phyloP scores from a whole-genome alignment of 2,329 filamentous ascomycete species.

The Fusarium brevicatenulatum region DNA sequence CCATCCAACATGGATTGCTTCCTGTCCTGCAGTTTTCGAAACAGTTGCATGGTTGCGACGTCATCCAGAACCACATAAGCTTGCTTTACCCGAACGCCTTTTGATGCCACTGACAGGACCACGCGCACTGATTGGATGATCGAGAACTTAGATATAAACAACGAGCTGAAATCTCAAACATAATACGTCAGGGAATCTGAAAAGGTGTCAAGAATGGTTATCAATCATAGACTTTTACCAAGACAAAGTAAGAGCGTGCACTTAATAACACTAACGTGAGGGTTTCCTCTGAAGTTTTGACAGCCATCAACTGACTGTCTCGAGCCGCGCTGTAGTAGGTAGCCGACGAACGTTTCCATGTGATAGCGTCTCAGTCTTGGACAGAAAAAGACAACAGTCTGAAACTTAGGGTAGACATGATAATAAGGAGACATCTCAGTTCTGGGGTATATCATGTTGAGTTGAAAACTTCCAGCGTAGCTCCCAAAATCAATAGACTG shows the following conservation, averaged over 20 bases:
- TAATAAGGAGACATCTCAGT: neutral
- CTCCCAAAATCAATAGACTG: neutral
- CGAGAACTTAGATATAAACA: neutral
- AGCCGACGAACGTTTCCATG: slow-evolving; percentile 33
- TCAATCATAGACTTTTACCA: slow-evolving; percentile 8
- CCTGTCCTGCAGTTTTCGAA: slow-evolving; percentile 30
- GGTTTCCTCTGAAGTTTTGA: slow-evolving; percentile 1
- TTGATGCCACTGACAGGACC: slow-evolving; percentile 12
- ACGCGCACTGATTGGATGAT: slow-evolving; percentile 19
- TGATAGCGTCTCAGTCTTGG: slow-evolving; percentile 10
- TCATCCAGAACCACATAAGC: slow-evolving; percentile 38
- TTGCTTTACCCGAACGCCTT: slow-evolving; percentile 36
- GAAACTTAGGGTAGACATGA: slow-evolving; percentile 3
- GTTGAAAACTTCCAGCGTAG: neutral
- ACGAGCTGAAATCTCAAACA: slow-evolving; percentile 25
- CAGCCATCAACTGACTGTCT: slow-evolving; percentile 3
- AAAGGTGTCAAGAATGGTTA: neutral
- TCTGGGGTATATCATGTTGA: too few relatives aligned
- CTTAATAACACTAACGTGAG: slow-evolving; percentile 2
- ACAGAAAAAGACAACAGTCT: neutral
- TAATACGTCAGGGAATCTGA: slow-evolving; percentile 29
- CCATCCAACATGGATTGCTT: slow-evolving; percentile 20
- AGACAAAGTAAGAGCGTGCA: neutral
- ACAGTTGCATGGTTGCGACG: slow-evolving; percentile 38
- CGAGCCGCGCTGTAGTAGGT: neutral